These are phyloP conservation scores for Dactylis glomerata DNA, from an alignment of 176 grass and related monocot genomes.

Conservation along the genomic window DNA sequence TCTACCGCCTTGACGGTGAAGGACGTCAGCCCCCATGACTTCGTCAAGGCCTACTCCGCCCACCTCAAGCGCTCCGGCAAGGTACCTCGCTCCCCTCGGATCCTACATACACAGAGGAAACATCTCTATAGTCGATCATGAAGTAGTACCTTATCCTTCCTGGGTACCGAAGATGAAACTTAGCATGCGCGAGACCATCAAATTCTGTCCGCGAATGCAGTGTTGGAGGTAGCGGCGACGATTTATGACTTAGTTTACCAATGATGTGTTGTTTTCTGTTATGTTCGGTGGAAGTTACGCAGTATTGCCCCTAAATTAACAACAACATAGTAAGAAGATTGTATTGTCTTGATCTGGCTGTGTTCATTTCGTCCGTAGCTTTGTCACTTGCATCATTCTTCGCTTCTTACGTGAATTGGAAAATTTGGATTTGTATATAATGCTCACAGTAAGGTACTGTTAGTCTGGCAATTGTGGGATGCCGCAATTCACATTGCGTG, in stretches of 20 bases:
- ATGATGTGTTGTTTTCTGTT: not conserved
- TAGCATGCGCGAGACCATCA: not conserved
- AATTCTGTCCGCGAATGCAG: not conserved
- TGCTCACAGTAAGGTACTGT: not conserved
- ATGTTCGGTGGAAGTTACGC: not conserved
- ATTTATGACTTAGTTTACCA: not conserved
- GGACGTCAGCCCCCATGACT: constrained; percentile 59
- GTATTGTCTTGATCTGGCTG: not conserved
- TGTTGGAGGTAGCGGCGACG: not conserved
- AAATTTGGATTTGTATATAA: not conserved
- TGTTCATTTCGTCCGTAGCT: not conserved
- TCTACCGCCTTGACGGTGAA: constrained; percentile 43
- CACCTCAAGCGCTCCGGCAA: constrained; percentile 80
- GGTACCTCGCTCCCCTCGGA: constrained; percentile 17
- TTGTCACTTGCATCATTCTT: not conserved
- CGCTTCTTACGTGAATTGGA: not conserved
- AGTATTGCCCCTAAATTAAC: not conserved
- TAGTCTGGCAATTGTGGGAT: not conserved
- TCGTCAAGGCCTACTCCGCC: constrained; percentile 66
- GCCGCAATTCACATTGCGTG: not conserved
- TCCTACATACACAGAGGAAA: not conserved
- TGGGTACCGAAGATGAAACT: not conserved
- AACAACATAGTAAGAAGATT: not conserved
- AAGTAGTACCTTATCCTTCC: not conserved
- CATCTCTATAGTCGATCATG: not conserved